phyloP scores from a whole-genome alignment of 495 filamentous ascomycete species.

The Aspergillus avenaceus region DNA sequence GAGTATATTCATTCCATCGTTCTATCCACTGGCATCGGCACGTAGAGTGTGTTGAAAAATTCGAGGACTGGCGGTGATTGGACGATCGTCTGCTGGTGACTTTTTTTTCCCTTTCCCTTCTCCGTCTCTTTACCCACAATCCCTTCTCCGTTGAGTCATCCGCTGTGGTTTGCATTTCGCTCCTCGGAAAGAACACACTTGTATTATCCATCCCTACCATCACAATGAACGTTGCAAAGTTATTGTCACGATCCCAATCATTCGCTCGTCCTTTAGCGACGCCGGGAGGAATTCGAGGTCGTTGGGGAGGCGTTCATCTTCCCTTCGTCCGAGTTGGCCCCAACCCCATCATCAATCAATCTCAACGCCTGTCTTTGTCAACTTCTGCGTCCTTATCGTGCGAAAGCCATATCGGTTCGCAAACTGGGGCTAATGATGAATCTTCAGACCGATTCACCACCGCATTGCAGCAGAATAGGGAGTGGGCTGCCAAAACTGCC shows the following conservation, averaged over 20 bases:
- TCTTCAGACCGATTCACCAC: constrained; percentile 29
- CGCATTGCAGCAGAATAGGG: constrained; percentile 52
- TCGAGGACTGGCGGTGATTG: not conserved
- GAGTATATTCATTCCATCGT: not conserved
- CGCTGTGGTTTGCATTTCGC: not conserved
- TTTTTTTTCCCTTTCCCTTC: not conserved
- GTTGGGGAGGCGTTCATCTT: not conserved
- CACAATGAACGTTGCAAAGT: constrained; percentile 23
- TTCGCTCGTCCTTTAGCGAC: constrained; percentile 6
- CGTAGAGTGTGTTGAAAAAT: not conserved
- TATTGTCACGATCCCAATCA: constrained; percentile 14
- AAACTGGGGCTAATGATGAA: constrained; percentile 14
- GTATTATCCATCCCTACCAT: not conserved
- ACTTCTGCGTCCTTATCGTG: constrained; percentile 19
- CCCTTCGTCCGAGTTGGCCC: constrained; percentile 2
- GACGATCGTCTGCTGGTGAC: not conserved
- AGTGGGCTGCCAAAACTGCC: constrained; percentile 64
- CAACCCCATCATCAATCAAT: not conserved
- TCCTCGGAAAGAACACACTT: not conserved
- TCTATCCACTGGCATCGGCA: not conserved
- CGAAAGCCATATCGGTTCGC: constrained; percentile 7
- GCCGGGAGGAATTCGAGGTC: not conserved
- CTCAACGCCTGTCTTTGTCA: constrained; percentile 12
- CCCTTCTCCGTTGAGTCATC: not conserved
- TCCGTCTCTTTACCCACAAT: not conserved